Conservation (phyloP, 1,284 basidiomycete species). For the Sporisorium reilianum region DNA sequence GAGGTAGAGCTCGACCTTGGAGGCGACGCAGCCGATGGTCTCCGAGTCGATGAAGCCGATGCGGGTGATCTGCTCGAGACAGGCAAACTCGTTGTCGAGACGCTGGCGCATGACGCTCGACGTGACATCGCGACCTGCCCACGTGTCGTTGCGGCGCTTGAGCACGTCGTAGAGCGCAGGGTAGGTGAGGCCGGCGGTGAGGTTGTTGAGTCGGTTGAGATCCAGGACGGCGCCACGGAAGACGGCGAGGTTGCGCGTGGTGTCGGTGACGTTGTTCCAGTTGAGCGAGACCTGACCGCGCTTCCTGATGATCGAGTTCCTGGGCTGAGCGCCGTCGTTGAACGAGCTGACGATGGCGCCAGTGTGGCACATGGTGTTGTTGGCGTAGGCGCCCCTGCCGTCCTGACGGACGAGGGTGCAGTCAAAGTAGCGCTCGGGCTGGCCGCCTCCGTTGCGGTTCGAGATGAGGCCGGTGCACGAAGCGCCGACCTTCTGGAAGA, state of each 20-base stretch:
- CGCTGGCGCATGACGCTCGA: conserved; percentile 81
- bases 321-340: conserved; percentile 37
- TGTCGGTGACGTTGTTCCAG: conserved; percentile 84
- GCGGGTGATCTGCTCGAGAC: conserved; percentile 85
- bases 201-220: conserved; percentile 84
- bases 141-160: conserved; percentile 78
- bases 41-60: conserved; percentile 95
- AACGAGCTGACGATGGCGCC: conserved; percentile 40
- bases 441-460: conserved; percentile 60
- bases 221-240: conserved; percentile 93
- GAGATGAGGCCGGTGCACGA: conserved; percentile 83
- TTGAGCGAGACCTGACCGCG: conserved; percentile 91
- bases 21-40: conserved; percentile 94
- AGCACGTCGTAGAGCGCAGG: conserved; percentile 85
- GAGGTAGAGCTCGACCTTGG: conserved; percentile 90
- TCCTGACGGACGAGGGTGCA: conserved; percentile 88
- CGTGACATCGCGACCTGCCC: conserved; percentile 85
- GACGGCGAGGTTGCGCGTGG: conserved; percentile 84
- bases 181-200: conserved; percentile 81
- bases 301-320: conserved; percentile 58
- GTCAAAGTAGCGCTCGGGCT: conserved; percentile 85
- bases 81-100: conserved; percentile 77
- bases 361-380: conserved; percentile 58
- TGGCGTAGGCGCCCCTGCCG: conserved; percentile 72
- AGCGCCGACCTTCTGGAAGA: conserved; percentile 92